phyloP scores from a whole-genome alignment of 805 yeast species.

The Tetrapisispora arboricola region DNA sequence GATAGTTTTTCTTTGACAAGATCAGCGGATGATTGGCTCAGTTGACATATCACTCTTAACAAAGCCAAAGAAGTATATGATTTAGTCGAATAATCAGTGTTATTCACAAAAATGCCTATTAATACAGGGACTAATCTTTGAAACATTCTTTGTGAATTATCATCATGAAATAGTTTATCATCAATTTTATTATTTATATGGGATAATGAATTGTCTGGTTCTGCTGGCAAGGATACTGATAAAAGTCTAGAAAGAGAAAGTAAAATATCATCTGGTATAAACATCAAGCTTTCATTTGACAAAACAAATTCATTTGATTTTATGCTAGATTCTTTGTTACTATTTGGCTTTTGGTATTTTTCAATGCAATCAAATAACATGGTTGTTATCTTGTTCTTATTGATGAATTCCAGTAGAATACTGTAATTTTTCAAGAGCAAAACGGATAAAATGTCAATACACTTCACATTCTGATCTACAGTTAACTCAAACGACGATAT shows the following conservation, averaged over 20 bases:
- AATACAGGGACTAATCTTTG: slow-evolving; percentile 40
- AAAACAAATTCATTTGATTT: slow-evolving; percentile 10
- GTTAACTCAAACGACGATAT: slow-evolving; percentile 24
- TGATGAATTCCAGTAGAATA: background rate
- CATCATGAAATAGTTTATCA: background rate
- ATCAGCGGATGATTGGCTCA: slow-evolving; percentile 25
- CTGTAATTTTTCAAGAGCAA: slow-evolving; percentile 20
- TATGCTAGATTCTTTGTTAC: background rate
- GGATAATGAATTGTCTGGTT: slow-evolving; percentile 20
- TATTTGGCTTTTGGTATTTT: slow-evolving; percentile 34
- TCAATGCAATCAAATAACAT: slow-evolving; percentile 41
- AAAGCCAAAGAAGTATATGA: slow-evolving; percentile 45
- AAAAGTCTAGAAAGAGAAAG: slow-evolving; percentile 45
- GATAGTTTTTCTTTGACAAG: slow-evolving; percentile 20
- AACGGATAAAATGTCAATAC: slow-evolving; percentile 35
- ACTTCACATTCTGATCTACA: slow-evolving; percentile 24
- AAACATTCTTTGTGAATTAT: background rate
- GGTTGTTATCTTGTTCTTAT: background rate
- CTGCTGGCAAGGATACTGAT: slow-evolving; percentile 47
- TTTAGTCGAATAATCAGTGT: slow-evolving; percentile 59
- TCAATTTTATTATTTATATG: background rate
- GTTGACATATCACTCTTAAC: slow-evolving; percentile 39
- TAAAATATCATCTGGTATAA: slow-evolving; percentile 59
- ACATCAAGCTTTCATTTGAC: slow-evolving; percentile 62
- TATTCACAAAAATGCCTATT: slow-evolving; percentile 56